Evolutionary conservation across 768 basidiomycete genomes (phyloP), one percentile per base, ranked within the genome.

Genomic region (Sporobolomyces phaffii): DNA sequence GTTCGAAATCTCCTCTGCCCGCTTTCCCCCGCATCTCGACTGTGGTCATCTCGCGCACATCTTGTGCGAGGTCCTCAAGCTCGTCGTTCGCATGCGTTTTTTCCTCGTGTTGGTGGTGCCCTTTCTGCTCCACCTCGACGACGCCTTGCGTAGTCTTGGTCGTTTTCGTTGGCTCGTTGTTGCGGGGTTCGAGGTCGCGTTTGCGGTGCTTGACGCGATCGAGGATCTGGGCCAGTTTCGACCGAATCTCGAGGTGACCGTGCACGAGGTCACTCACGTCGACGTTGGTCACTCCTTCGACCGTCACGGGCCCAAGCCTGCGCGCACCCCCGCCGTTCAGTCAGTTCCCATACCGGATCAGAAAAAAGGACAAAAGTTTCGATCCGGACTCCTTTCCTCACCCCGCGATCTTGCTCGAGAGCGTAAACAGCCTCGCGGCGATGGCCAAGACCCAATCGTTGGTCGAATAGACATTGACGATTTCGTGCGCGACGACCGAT

Each of bases 391-490:
- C n/a, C n/a, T n/a, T n/a, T 18, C 31, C 64, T 33, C 24, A 60
- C 34, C 72, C 73, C 1, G 72, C 73, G 6, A 74, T 67, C 5
- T 53, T 28, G 20, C 52, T 57, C 1, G 61, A 62, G 14, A 74
- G 64, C 26, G 73, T 72, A 54, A 70, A 72, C 34, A 74, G 41
- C 48, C 74, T 38, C 36, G 72, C 67, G 5, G 65, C 62, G 20
- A 74, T 69, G 14, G 67, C 73, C 3, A 73, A 47, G 2, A 70
- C 65, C 67, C 69, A 70, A 43, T 80, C 80, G 15, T 76, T 74
- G 31, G 69, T 73, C 31, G 76, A 77, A 51, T 76, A 81, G 1
- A 74, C 79, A 54, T 80, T 80, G 26, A 80, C 77, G 3, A 81
- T 24, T 13, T 78, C 62, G 48, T 80, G 67, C 0, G 76, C 73